Conservation (phyloP, 1,139 yeast genomes). For the Yamadazyma sp. region DNA sequence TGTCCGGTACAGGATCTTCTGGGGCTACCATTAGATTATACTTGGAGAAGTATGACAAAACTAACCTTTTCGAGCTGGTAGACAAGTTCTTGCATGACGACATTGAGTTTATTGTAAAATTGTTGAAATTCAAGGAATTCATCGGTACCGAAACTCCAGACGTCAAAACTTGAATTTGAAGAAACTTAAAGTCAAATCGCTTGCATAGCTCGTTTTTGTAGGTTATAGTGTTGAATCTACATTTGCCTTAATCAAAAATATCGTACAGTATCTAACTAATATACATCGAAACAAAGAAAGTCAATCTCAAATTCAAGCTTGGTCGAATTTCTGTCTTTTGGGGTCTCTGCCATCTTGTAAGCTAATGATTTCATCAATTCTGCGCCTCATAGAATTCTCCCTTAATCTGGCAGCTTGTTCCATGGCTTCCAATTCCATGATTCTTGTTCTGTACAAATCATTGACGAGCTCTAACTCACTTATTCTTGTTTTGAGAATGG, state of each 20-base stretch:
- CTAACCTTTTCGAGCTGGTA: slow-evolving; percentile 54
- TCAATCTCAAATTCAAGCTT: not conserved
- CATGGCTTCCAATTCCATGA: slow-evolving; percentile 74
- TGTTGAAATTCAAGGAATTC: slow-evolving; percentile 69
- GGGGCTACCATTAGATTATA: slow-evolving; percentile 97
- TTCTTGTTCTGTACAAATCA: slow-evolving; percentile 79
- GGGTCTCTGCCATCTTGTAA: slow-evolving; percentile 20
- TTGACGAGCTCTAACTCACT: slow-evolving; percentile 90
- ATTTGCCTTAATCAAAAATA: not conserved
- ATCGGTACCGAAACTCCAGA: slow-evolving; percentile 87
- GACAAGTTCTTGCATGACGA: slow-evolving; percentile 68
- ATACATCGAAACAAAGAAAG: slow-evolving; percentile 1
- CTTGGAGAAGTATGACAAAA: slow-evolving; percentile 77
- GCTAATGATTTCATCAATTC: slow-evolving; percentile 46
- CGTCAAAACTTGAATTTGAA: slow-evolving; percentile 62
- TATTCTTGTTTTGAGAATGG: slow-evolving; percentile 67
- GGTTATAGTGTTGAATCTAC: too few relatives aligned
- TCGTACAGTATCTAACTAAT: slow-evolving; percentile 4
- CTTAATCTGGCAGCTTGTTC: slow-evolving; percentile 60
- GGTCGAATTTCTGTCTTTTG: slow-evolving; percentile 22
- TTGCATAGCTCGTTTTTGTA: not conserved
- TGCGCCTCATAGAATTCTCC: slow-evolving; percentile 47
- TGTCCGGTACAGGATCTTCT: slow-evolving; percentile 96
- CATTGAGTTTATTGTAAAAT: slow-evolving; percentile 60
- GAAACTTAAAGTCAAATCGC: not conserved